phyloP scores from a whole-genome alignment of 208 protist genomes.

The Crithidia brevicula region DNA sequence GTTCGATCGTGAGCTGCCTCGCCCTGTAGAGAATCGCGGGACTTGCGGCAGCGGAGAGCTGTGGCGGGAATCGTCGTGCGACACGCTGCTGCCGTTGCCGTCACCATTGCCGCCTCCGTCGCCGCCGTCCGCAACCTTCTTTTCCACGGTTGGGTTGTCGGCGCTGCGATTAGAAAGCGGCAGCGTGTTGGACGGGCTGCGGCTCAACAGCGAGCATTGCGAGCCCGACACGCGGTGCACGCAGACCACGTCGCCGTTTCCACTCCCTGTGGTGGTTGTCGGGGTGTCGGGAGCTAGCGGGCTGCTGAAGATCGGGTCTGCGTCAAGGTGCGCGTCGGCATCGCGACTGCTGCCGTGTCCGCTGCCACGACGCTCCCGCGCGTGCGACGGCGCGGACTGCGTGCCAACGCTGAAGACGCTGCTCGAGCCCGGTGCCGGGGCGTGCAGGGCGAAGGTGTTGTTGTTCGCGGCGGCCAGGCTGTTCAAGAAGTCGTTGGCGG shows the following conservation, averaged over 20 bases:
- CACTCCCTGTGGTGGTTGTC: conserved; percentile 1
- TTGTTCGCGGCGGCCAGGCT: conserved; percentile 28
- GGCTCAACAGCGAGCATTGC: background rate
- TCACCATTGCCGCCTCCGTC: background rate
- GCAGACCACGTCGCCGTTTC: background rate
- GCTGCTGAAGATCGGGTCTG: conserved; percentile 5
- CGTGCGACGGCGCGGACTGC: conserved; percentile 2
- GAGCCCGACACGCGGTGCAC: background rate
- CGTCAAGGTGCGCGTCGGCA: background rate
- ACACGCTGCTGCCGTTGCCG: background rate
- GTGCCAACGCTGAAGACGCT: conserved; percentile 15
- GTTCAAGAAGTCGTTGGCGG: conserved; percentile 63
- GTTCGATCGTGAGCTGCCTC: background rate
- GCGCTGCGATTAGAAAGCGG: background rate
- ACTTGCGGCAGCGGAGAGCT: conserved; percentile 15
- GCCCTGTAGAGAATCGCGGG: background rate
- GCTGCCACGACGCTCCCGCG: conserved; percentile 1
- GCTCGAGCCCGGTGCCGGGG: conserved; percentile 9
- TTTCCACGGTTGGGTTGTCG: background rate
- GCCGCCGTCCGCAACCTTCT: too few species aligned
- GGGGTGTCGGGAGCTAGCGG: conserved; percentile 1
- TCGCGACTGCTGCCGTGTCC: conserved; percentile 8
- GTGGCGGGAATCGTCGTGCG: conserved; percentile 6
- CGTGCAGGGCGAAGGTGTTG: background rate
- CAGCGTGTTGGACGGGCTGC: conserved; percentile 13